Conservation (phyloP, 352 stramenopile species). For the Pythium guiyangense region DNA sequence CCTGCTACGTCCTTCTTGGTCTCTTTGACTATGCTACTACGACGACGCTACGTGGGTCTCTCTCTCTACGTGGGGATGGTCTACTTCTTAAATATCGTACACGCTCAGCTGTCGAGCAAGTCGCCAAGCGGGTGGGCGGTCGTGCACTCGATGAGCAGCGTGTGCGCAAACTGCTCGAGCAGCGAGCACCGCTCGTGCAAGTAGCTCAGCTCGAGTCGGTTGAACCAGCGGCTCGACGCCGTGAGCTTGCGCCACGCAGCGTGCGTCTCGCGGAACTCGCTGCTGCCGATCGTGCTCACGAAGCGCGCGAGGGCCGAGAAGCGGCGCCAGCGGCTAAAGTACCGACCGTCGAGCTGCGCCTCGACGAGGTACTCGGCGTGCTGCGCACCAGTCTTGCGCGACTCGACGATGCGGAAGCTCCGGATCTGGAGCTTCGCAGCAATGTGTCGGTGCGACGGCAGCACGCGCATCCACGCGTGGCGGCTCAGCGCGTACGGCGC, state of each 20-base stretch:
- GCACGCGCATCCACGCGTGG: constrained; percentile 54
- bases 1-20: too few species aligned
- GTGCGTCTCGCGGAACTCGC: constrained; percentile 51
- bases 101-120: constrained; percentile 27
- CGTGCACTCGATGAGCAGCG: constrained; percentile 65
- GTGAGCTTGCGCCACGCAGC: constrained; percentile 56
- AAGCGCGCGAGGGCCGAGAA: constrained; percentile 75
- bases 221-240: constrained; percentile 69
- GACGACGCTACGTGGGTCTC: too few species aligned
- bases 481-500: constrained; percentile 54
- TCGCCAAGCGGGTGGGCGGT: constrained; percentile 71
- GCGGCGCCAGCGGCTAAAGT: constrained; percentile 69
- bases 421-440: constrained; percentile 77
- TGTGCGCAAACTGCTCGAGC: constrained; percentile 75
- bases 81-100: too few species aligned
- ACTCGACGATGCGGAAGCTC: constrained; percentile 79
- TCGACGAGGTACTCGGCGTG: constrained; percentile 83
- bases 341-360: constrained; percentile 67
- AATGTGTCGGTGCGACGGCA: constrained; percentile 73
- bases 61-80: too few species aligned
- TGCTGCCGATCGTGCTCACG: constrained; percentile 41
- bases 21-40: too few species aligned
- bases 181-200: constrained; percentile 73
- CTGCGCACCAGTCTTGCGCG: constrained; percentile 33
- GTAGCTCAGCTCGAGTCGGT: constrained; percentile 79